phyloP scores from a whole-genome alignment of 805 yeast species.

The Kodamaea laetipori region DNA sequence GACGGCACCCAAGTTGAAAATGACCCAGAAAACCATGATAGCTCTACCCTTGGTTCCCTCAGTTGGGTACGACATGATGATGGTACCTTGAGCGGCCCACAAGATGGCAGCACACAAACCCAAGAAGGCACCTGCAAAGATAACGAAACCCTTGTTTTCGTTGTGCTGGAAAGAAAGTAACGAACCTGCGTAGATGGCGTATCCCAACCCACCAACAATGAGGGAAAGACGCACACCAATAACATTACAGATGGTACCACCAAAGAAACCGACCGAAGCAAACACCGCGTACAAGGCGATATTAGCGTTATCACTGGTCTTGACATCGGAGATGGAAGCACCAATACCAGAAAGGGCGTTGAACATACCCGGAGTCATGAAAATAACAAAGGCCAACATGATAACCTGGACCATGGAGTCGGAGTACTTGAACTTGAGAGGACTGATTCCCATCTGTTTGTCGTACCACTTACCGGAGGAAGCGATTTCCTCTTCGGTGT shows the following conservation, averaged over 20 bases:
- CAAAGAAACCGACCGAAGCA: constrained; percentile 58
- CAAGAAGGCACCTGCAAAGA: constrained; percentile 58
- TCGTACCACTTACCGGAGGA: constrained; percentile 46
- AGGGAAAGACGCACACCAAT: constrained; percentile 49
- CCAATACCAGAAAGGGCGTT: constrained; percentile 54
- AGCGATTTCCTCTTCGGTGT: constrained; percentile 33
- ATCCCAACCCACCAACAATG: constrained; percentile 56
- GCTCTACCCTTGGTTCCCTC: constrained; percentile 56
- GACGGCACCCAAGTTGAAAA: constrained; percentile 63
- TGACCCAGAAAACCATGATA: constrained; percentile 59
- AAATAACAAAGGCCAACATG: constrained; percentile 48
- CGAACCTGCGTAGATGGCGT: constrained; percentile 54
- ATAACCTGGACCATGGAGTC: constrained; percentile 45
- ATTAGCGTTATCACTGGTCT: constrained; percentile 48
- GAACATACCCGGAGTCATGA: constrained; percentile 56
- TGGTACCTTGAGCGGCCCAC: constrained; percentile 63
- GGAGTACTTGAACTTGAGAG: constrained; percentile 32
- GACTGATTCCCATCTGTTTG: constrained; percentile 12
- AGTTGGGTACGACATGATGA: constrained; percentile 58
- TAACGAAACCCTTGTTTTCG: constrained; percentile 51
- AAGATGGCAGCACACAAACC: constrained; percentile 57
- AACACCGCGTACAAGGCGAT: constrained; percentile 57
- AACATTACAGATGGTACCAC: constrained; percentile 55
- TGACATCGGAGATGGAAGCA: constrained; percentile 41
- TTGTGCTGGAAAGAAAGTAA: constrained; percentile 50